phyloP scores from a whole-genome alignment of 2,329 filamentous ascomycete genomes.

The Beauveria caledonica region DNA sequence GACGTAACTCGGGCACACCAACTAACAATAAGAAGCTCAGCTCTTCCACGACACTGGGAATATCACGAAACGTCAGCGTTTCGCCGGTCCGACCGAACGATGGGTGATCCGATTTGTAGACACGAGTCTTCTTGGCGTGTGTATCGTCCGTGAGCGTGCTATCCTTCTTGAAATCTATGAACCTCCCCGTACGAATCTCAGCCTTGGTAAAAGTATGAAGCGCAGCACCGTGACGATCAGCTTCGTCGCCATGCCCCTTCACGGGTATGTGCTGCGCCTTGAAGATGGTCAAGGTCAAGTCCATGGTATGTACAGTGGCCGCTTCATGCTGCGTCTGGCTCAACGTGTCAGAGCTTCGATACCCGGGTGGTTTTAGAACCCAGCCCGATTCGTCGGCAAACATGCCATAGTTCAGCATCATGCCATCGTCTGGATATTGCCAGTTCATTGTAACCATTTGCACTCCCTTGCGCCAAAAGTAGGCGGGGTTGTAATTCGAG shows the following conservation, averaged over 20 bases:
- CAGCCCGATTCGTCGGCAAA: conserved; percentile 80
- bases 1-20: neutral
- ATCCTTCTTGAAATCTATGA: conserved; percentile 26
- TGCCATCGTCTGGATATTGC: conserved; percentile 88
- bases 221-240: conserved; percentile 23
- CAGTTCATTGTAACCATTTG: conserved; percentile 98
- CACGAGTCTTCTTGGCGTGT: conserved; percentile 52
- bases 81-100: conserved; percentile 49
- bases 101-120: conserved; percentile 50
- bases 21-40: conserved; percentile 66
- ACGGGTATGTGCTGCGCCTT: conserved; percentile 62
- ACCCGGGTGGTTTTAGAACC: conserved; percentile 75
- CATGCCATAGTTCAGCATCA: conserved; percentile 98
- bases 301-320: conserved; percentile 45
- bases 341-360: conserved; percentile 44
- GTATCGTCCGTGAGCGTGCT: conserved; percentile 37
- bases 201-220: conserved; percentile 69
- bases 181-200: conserved; percentile 70
- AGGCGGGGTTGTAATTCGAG: conserved; percentile 88
- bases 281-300: conserved; percentile 63
- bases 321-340: conserved; percentile 35
- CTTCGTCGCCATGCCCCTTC: conserved; percentile 21
- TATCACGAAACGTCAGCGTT: conserved; percentile 49
- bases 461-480: conserved; percentile 86
- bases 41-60: conserved; percentile 55